Conservation (phyloP, 225 moss, liverwort and hornwort species). For the Thuidium tamariscinum region DNA sequence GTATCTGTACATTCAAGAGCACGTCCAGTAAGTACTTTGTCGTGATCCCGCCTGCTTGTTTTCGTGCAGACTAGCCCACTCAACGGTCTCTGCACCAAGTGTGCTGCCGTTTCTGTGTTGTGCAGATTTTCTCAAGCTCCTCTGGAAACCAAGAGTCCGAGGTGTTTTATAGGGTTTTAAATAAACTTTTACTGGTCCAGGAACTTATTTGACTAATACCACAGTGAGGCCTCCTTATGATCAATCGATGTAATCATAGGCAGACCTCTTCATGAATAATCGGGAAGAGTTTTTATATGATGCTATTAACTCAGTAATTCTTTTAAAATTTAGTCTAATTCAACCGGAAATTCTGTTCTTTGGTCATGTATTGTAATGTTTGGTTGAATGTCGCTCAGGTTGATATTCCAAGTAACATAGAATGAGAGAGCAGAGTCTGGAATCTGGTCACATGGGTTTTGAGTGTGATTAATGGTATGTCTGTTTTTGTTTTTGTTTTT, state of each 20-base stretch:
- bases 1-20: neutral
- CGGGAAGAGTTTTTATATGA: neutral
- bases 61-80: neutral
- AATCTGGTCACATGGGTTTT: neutral
- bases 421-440: neutral
- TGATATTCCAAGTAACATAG: neutral
- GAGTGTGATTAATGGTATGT: neutral
- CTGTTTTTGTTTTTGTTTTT: neutral
- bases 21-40: slow-evolving; percentile 2
- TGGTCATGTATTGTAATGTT: neutral
- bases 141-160: neutral
- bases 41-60: neutral
- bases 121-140: neutral
- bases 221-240: neutral
- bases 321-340: neutral
- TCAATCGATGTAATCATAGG: neutral
- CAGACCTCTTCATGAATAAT: neutral
- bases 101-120: neutral
- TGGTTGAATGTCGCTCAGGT: neutral
- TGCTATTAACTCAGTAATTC: neutral
- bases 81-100: neutral
- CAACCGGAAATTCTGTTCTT: too few relatives aligned
- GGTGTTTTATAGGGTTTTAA: neutral
- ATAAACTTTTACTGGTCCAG: neutral
- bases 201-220: neutral